phyloP scores from a whole-genome alignment of 192 early-diverging fungal species.

The Coemansia erecta region DNA sequence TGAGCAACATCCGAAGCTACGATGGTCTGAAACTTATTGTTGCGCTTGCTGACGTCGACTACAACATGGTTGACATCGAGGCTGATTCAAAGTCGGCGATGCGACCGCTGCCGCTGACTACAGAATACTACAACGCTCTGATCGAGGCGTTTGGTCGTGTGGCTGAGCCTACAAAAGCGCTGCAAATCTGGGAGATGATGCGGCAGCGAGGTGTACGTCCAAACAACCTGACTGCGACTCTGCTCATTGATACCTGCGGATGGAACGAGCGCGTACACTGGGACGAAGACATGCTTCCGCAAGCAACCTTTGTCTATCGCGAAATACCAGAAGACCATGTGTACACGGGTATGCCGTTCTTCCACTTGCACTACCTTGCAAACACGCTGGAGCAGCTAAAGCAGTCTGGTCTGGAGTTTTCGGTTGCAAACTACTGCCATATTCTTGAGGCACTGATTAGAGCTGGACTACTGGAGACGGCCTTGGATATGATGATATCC shows the following conservation, averaged over 20 bases:
- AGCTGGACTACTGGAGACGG: constrained; percentile 27
- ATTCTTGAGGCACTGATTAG: constrained; percentile 39
- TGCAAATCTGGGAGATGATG: constrained; percentile 54
- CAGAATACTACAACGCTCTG: constrained; percentile 42
- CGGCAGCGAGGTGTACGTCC: constrained; percentile 41
- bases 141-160: constrained; percentile 50
- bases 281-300: constrained; percentile 38
- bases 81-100: neutral
- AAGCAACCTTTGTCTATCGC: constrained; percentile 25
- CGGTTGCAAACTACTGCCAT: constrained; percentile 40
- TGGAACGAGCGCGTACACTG: constrained; percentile 53
- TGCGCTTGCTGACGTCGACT: constrained; percentile 46
- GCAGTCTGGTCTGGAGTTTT: constrained; percentile 37
- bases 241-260: constrained; percentile 47
- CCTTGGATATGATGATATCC: constrained; percentile 34
- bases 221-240: constrained; percentile 41
- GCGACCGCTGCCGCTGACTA: constrained; percentile 25
- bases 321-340: constrained; percentile 39
- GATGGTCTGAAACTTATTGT: constrained; percentile 42
- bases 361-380: constrained; percentile 40
- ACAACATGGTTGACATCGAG: constrained; percentile 33
- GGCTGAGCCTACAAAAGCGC: constrained; percentile 38
- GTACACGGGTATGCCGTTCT: constrained; percentile 32
- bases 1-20: constrained; percentile 42
- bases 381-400: constrained; percentile 29